These are phyloP conservation scores for Boechera retrofracta DNA, from an alignment of 345 rosid genomes.

Conservation along the genomic window DNA sequence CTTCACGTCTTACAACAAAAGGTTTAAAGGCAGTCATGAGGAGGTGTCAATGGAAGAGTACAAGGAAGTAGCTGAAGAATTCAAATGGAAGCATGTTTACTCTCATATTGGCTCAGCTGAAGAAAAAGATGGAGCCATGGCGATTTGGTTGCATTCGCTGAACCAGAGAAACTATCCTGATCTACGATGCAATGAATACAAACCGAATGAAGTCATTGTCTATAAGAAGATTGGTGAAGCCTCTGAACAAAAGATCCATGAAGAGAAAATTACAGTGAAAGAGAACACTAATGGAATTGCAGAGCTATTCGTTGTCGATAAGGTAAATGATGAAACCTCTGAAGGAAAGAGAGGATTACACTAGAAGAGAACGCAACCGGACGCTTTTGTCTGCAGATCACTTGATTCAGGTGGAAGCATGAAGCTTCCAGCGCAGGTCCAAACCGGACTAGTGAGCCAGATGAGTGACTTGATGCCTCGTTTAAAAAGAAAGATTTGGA, in stretches of 20 bases:
- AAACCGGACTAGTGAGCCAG: constrained; percentile 4
- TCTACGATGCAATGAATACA: constrained; percentile 43
- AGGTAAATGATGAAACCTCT: constrained; percentile 29
- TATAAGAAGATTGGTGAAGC: constrained; percentile 38
- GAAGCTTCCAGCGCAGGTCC: background rate
- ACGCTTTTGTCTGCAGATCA: background rate
- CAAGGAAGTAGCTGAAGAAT: constrained; percentile 71
- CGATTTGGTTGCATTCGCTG: constrained; percentile 92
- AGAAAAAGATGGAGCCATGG: constrained; percentile 80
- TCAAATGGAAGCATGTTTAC: constrained; percentile 83
- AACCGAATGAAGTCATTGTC: constrained; percentile 39
- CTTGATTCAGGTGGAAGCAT: constrained; percentile 25
- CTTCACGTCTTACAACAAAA: constrained; percentile 78
- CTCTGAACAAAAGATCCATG: constrained; percentile 29
- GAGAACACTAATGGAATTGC: constrained; percentile 16
- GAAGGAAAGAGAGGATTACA: constrained; percentile 4
- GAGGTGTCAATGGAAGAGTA: constrained; percentile 83
- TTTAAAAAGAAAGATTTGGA: background rate
- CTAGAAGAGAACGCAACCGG: constrained; percentile 18
- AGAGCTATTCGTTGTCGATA: background rate
- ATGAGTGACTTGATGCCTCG: constrained; percentile 5
- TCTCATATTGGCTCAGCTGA: constrained; percentile 83
- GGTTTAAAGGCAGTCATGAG: constrained; percentile 84
- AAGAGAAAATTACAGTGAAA: constrained; percentile 28
- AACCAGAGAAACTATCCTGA: constrained; percentile 86